A percentile compares a stretch with the other conserved stretches of the same genome.
These are phyloP conservation scores for Eucalyptus curtisii DNA, from an alignment of 345 rosid species.

Conservation along the genomic window DNA sequence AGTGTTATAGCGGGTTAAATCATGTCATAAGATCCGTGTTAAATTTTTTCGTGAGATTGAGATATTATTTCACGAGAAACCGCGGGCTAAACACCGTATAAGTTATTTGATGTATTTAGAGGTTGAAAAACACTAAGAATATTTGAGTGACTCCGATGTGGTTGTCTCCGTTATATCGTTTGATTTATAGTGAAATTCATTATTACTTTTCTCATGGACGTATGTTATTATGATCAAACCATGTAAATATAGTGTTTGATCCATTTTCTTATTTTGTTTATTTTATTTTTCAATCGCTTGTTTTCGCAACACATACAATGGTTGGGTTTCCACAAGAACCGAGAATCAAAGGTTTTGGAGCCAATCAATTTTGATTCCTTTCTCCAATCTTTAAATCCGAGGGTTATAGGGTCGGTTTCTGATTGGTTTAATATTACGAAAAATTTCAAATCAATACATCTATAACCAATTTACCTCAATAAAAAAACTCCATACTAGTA, in stretches of 20 bases:
- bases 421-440: rapidly evolving
- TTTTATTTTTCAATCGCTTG: rapidly evolving
- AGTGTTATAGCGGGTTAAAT: not conserved
- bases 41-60: rapidly evolving
- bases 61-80: rapidly evolving
- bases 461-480: rapidly evolving
- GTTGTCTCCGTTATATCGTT: rapidly evolving
- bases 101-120: no score
- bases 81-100: rapidly evolving
- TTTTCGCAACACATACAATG: not conserved
- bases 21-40: not conserved
- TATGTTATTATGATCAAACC: rapidly evolving
- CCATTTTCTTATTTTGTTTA: no score
- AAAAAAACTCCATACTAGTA: rapidly evolving
- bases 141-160: rapidly evolving
- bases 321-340: rapidly evolving
- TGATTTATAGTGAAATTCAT: no score
- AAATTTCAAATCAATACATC: no score
- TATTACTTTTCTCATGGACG: rapidly evolving
- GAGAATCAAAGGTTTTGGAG: not conserved
- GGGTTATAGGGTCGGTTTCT: rapidly evolving
- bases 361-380: not conserved
- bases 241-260: not conserved
- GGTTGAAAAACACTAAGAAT: no score
- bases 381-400: not conserved